Base-by-base conservation (phyloP, 371 early-diverging fungal species). In the Nosema muscidifuracis region DNA sequence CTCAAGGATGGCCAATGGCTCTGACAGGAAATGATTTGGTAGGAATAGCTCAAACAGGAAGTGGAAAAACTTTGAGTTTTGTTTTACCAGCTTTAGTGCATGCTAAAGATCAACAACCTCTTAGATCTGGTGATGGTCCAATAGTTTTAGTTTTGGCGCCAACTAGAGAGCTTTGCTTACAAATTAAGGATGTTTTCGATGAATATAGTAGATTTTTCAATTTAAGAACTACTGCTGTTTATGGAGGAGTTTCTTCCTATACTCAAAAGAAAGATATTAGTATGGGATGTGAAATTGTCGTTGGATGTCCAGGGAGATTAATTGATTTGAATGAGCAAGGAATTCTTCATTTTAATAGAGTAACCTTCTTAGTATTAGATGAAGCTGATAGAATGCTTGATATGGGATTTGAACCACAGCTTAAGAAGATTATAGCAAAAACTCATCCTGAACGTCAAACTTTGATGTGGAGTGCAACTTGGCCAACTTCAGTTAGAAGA, bases 341-440 rank as follows among this genome's bases (percentile, higher is more conserved):
- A 33, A 87, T 87, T 76, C 89, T 93, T 44, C 94, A 91, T 76
- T 85, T 97, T 73, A 87, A 89, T 63, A 88, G 95, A 71, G 94
- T 95, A 31, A 93, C 95, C 3, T 96, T 94, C 76, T 86, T 97
- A 60, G 96, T 97, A 60, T 84, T 97, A 68, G 97, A 96, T 85
- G 96, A 96, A 84, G 95, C 95, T 13, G 99, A 99, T 82, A 88
- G 91, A 80, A 95, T 99, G 91, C 83, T 98, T 36, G 97, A 96
- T 84, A 94, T 95, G 95, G 97, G 97, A 79, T 97, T 96, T 83
- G 97, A 98, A 85, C 95, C 95, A 55, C 96, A 98, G 85, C 90
- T 98, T 76, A 89, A 93, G 80, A 92, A 91, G 81, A 95, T 98
- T 80, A 92, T 97, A 31, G 92, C 92, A 63, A 93, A 94, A 16